Conservation (phyloP, 306 rosid genomes). For the Amphicarpaea edgeworthii region DNA sequence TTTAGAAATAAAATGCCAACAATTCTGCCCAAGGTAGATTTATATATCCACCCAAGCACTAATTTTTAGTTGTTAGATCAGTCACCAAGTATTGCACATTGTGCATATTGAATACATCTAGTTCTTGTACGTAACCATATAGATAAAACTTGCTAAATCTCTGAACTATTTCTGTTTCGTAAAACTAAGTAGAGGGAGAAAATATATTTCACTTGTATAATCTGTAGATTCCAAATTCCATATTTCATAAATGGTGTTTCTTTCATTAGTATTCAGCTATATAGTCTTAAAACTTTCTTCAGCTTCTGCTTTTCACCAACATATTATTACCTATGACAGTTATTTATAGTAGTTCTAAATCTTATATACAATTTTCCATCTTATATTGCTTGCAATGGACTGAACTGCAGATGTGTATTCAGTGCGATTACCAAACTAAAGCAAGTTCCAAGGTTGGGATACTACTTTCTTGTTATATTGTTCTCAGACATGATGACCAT, state of each 20-base stretch:
- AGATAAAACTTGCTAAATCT: conserved; percentile 14
- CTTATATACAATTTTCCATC: conserved; percentile 1
- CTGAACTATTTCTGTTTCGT: neutral
- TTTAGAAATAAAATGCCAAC: neutral
- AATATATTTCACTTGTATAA: conserved; percentile 3
- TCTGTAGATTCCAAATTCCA: conserved; percentile 30
- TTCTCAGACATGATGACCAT: conserved; percentile 83
- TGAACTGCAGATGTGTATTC: conserved; percentile 77
- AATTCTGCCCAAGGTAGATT: conserved; percentile 4
- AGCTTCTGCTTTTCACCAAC: conserved; percentile 8
- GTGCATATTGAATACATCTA: conserved; percentile 26
- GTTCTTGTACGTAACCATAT: conserved; percentile 37
- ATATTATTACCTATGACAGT: conserved; percentile 10
- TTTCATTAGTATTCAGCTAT: neutral
- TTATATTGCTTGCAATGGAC: conserved; percentile 41
- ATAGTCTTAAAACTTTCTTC: conserved; percentile 11
- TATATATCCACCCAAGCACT: conserved; percentile 25
- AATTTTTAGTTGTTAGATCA: conserved; percentile 5
- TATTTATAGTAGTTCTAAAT: conserved; percentile 22
- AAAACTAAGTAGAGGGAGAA: neutral
- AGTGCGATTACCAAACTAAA: conserved; percentile 87
- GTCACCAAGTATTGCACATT: conserved; percentile 19
- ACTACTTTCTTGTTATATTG: conserved; percentile 84
- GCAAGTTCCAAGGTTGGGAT: conserved; percentile 81
- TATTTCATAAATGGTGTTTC: conserved; percentile 25